Conservation (phyloP, 148 eudicot species). For the Nepenthes mirabilis region DNA sequence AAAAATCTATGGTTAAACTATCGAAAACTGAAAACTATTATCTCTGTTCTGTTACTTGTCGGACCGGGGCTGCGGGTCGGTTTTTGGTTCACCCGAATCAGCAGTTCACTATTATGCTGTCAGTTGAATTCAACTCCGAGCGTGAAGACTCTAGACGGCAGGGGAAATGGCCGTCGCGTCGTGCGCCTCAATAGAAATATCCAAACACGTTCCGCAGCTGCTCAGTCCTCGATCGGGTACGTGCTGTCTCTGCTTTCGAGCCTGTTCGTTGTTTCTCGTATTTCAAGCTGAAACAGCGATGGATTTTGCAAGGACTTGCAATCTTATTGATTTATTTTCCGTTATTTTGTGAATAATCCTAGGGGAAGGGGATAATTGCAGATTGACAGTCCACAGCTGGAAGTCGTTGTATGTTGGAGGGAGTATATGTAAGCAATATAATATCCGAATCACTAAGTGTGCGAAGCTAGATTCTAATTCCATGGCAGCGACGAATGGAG, state of each 20-base stretch:
- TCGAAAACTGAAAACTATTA: too few relatives aligned
- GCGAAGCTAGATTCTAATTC: slow-evolving; percentile 18
- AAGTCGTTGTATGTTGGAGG: background rate
- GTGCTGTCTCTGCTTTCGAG: background rate
- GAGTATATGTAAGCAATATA: background rate
- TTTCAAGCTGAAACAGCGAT: background rate
- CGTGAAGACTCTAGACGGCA: too few relatives aligned
- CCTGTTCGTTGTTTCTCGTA: background rate
- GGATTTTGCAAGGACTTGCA: background rate
- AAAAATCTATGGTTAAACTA: too few relatives aligned
- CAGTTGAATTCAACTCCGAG: too few relatives aligned
- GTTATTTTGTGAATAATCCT: slow-evolving; percentile 5
- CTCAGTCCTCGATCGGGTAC: background rate
- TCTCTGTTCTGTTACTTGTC: too few relatives aligned
- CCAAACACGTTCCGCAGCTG: background rate
- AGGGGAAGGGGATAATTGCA: slow-evolving; percentile 33
- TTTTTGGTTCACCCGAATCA: too few relatives aligned
- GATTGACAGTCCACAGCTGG: slow-evolving; percentile 6
- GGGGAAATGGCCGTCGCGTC: background rate
- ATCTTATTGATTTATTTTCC: background rate
- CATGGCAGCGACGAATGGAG: slow-evolving; percentile 10
- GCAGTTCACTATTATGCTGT: too few relatives aligned
- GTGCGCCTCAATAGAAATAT: background rate
- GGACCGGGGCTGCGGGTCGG: too few relatives aligned
- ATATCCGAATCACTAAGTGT: slow-evolving; percentile 13